Evolutionary conservation across 1,284 basidiomycete genomes (phyloP).

Genomic region (Cryptococcus sp.): DNA sequence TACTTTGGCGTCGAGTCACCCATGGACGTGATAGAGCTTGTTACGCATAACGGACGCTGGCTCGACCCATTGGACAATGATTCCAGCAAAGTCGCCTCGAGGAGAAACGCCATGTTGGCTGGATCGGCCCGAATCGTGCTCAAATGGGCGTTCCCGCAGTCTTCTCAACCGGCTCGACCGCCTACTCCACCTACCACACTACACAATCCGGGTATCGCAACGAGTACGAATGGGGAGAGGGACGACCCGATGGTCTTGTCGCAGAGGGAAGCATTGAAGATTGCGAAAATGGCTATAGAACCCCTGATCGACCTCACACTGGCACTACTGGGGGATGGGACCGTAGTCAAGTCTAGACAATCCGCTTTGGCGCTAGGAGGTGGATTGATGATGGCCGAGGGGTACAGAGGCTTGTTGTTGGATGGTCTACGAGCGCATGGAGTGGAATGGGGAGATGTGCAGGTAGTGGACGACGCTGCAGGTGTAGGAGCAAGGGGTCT

Average conservation of each 20-base stretch:
- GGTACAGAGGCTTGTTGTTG: constrained; percentile 29
- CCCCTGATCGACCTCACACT: constrained; percentile 28
- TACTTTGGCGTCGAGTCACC: constrained; percentile 35
- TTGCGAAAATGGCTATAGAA: constrained; percentile 19
- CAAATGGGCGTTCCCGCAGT: constrained; percentile 35
- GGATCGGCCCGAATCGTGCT: constrained; percentile 34
- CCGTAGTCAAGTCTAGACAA: constrained; percentile 21
- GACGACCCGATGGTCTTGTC: constrained; percentile 7
- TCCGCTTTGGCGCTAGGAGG: constrained; percentile 35
- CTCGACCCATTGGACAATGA: constrained; percentile 14
- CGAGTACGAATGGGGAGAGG: too few relatives aligned
- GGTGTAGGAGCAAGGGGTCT: constrained; percentile 34
- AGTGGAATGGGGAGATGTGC: constrained; percentile 25
- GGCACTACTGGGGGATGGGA: constrained; percentile 32
- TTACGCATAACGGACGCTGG: constrained; percentile 24
- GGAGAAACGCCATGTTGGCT: constrained; percentile 37
- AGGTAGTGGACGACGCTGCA: constrained; percentile 34
- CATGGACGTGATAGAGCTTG: constrained; percentile 32
- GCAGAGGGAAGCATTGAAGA: constrained; percentile 20
- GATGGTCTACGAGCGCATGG: constrained; percentile 22
- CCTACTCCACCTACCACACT: constrained; percentile 16
- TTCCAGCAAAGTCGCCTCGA: constrained; percentile 28
- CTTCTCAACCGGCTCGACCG: constrained; percentile 4
- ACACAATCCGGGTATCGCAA: too few relatives aligned
- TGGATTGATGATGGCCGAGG: constrained; percentile 33